phyloP scores from a whole-genome alignment of 1,284 basidiomycete species.

The Inonotus hispidus region DNA sequence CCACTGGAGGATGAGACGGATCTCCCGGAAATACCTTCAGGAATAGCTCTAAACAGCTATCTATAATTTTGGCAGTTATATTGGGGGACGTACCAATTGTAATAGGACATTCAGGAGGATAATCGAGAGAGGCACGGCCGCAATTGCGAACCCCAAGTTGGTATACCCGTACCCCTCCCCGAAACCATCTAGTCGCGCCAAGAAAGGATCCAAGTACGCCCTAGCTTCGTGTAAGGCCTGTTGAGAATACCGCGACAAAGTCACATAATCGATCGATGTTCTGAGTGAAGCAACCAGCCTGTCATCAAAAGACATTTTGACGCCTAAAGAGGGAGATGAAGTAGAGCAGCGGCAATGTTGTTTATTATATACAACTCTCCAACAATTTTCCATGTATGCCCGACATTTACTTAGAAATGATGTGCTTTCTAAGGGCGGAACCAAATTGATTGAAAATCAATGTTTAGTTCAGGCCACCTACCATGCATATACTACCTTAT shows the following conservation, averaged over 20 bases:
- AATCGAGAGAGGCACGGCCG: conserved; percentile 23
- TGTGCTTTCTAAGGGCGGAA: background rate
- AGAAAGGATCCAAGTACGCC: background rate
- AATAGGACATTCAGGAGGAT: conserved; percentile 40
- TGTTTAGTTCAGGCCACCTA: too few species aligned
- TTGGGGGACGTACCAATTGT: conserved; percentile 35
- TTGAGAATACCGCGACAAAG: conserved; percentile 1
- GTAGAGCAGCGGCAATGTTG: background rate
- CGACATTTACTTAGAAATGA: background rate
- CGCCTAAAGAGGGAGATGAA: background rate
- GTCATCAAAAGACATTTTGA: background rate
- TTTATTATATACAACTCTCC: too few species aligned
- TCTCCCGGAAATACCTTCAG: conserved; percentile 48
- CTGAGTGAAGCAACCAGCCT: background rate
- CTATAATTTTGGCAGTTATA: too few species aligned
- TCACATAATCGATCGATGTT: background rate
- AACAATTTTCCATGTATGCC: too few species aligned
- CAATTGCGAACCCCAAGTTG: background rate
- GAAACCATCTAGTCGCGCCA: background rate
- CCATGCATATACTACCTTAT: too few species aligned
- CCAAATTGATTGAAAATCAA: background rate
- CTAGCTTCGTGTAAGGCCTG: background rate
- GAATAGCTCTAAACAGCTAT: background rate
- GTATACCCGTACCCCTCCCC: background rate
- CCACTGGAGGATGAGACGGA: conserved; percentile 63